Evolutionary conservation across 1,284 basidiomycete species (phyloP).

Genomic region (Apiotrichum veenhuisii): DNA sequence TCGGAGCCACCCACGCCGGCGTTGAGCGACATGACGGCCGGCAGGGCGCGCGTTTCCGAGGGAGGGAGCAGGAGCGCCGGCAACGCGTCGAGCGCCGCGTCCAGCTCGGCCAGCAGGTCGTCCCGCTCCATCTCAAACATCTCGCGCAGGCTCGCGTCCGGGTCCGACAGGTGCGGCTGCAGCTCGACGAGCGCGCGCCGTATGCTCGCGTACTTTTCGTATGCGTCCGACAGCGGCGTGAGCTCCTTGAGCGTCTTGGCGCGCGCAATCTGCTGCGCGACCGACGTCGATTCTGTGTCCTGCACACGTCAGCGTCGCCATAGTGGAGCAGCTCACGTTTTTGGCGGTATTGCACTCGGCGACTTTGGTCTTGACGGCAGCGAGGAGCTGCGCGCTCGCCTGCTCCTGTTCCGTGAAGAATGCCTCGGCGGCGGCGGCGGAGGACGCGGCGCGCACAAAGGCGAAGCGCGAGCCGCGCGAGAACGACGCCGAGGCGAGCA

Average conservation of each 20-base stretch:
- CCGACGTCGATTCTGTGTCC: constrained; percentile 7
- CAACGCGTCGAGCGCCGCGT: constrained; percentile 57
- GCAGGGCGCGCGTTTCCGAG: constrained; percentile 62
- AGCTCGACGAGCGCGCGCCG: constrained; percentile 61
- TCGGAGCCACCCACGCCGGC: constrained; percentile 92
- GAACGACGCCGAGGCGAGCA: neutral
- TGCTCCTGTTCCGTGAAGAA: constrained; percentile 11
- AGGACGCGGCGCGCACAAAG: neutral
- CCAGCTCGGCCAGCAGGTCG: constrained; percentile 55
- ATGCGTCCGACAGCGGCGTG: constrained; percentile 56
- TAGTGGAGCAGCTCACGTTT: neutral
- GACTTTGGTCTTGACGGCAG: constrained; percentile 10
- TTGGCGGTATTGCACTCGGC: constrained; percentile 6
- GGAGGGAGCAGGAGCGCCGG: constrained; percentile 68
- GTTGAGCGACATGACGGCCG: constrained; percentile 84
- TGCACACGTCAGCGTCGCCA: neutral
- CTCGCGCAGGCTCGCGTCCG: constrained; percentile 69
- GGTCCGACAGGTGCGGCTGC: constrained; percentile 62
- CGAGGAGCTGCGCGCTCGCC: constrained; percentile 11
- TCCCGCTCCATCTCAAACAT: constrained; percentile 71
- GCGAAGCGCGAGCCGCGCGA: neutral
- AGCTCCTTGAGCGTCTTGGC: constrained; percentile 56
- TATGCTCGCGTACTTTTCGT: constrained; percentile 53
- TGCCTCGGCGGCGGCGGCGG: neutral
- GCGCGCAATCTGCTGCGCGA: constrained; percentile 51